Percentiles rank a stretch among this genome's conserved stretches.
These are phyloP conservation scores for Aspergillus cristatus DNA, from an alignment of 495 filamentous ascomycete species.

Conservation along the genomic window DNA sequence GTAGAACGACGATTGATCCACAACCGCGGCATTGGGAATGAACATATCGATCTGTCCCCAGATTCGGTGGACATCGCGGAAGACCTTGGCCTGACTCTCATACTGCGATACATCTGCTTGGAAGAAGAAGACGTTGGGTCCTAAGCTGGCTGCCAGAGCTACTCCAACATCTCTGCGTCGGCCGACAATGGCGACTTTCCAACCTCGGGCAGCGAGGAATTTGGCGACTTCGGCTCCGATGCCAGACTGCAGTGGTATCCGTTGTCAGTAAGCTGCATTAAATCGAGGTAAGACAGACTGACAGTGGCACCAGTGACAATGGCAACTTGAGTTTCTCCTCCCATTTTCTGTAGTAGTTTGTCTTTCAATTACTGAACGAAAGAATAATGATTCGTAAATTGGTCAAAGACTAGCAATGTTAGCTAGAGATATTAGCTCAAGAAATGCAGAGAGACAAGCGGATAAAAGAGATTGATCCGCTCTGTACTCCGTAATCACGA, in stretches of 20 bases:
- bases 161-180: conserved; percentile 12
- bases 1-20: conserved; percentile 19
- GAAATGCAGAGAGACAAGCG: too few relatives aligned
- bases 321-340: conserved; percentile 10
- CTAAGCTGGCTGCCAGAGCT: conserved; percentile 8
- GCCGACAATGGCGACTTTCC: conserved; percentile 18
- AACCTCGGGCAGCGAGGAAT: conserved; percentile 15
- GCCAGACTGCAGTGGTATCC: conserved; percentile 13
- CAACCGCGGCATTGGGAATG: conserved; percentile 19
- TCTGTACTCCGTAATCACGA: too few relatives aligned
- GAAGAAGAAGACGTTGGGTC: conserved; percentile 14
- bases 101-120: conserved; percentile 18
- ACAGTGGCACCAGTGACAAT: conserved; percentile 15
- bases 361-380: too few relatives aligned
- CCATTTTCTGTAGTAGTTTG: not conserved
- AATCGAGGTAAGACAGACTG: conserved; percentile 4
- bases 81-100: conserved; percentile 12
- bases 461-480: too few relatives aligned
- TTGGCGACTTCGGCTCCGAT: conserved; percentile 17
- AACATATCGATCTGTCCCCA: conserved; percentile 21
- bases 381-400: too few relatives aligned
- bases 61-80: conserved; percentile 8
- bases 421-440: too few relatives aligned
- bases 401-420: too few relatives aligned
- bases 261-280: not conserved